These are phyloP conservation scores for Clavaria fumosa DNA, from an alignment of 768 basidiomycete species.

Conservation along the genomic window DNA sequence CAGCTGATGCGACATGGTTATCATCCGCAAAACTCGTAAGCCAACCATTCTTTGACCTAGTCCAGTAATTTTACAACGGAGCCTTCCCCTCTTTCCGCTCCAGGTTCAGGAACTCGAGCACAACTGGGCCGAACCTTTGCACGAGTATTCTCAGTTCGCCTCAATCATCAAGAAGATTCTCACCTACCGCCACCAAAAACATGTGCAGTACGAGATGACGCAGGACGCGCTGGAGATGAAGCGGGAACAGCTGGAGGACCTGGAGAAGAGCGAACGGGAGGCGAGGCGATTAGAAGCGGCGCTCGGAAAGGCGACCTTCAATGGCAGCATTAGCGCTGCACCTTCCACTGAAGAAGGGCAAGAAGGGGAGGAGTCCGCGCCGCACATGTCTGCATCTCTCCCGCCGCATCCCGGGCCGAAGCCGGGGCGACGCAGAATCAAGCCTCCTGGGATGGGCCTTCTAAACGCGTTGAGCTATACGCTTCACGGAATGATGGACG, in stretches of 20 bases:
- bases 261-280: conserved; percentile 88
- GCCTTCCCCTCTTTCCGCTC: conserved; percentile 1
- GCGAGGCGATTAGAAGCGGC: conserved; percentile 83
- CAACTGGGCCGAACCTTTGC: conserved; percentile 89
- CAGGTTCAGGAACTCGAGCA: conserved; percentile 91
- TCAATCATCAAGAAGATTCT: conserved; percentile 89
- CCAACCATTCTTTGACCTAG: conserved; percentile 6
- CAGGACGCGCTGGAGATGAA: conserved; percentile 79
- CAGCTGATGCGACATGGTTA: conserved; percentile 86
- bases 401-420: conserved; percentile 74
- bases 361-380: conserved; percentile 20
- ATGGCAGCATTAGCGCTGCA: conserved; percentile 12
- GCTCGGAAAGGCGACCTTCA: conserved; percentile 40
- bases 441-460: conserved; percentile 70
- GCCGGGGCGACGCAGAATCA: conserved; percentile 38
- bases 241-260: conserved; percentile 69
- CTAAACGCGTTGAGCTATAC: conserved; percentile 88
- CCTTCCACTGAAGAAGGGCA: conserved; percentile 11
- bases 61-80: conserved; percentile 4
- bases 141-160: conserved; percentile 92
- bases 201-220: conserved; percentile 95
- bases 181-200: conserved; percentile 92
- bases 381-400: conserved; percentile 32
- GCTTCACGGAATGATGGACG: conserved; percentile 96
- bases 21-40: conserved; percentile 79